Evolutionary conservation across 2,329 filamentous ascomycete genomes (phyloP), one percentile per base, ranked within the genome.

Genomic region (Juglanconis oblonga): DNA sequence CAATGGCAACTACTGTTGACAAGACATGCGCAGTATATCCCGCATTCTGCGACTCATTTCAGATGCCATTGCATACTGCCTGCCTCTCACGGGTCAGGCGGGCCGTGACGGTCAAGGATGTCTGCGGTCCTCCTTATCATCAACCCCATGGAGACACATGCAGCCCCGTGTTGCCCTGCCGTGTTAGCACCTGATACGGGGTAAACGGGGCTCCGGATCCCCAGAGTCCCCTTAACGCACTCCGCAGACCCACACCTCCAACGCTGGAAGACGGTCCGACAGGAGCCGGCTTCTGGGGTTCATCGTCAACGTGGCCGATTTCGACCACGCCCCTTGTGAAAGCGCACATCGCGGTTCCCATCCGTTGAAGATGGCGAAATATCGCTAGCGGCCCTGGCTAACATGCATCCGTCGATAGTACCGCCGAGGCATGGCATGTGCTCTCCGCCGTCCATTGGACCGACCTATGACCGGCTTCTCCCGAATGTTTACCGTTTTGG

Each of bases 181-280:
- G 57, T 60, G 53, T 52, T 57, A 54, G 35, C 38, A 49, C 38
- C 45, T 60, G 54, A 57, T 62, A 61, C 49, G 58, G 57, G 45
- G 44, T 45, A 40, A 51, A 53, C 52, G 54, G 57, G 50, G 36
- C 57, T 61, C 53, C 58, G 54, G 54, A 50, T 40, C 58, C 57
- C 61, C 57, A 55, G 54, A 52, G 49, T 44, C 45, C 58, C 57
- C 61, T 54, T 36, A 44, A 50, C 51, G 52, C 61, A 50, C 51
- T 52, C 61, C 58, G 51, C 58, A 48, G 58, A 59, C 54, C 58
- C 61, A 61, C 57, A 57, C 61, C 57, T 54, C 55, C 54, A 52
- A 38, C 51, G 42, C 47, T 57, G 61, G 50, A 45, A 61, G 55
- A 62, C 58, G 61, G 61, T 55, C 61, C 61, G 58, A 47, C n/a